Base-by-base conservation (phyloP, 441 rosid genomes). In the Arabidopsis hybrid region DNA sequence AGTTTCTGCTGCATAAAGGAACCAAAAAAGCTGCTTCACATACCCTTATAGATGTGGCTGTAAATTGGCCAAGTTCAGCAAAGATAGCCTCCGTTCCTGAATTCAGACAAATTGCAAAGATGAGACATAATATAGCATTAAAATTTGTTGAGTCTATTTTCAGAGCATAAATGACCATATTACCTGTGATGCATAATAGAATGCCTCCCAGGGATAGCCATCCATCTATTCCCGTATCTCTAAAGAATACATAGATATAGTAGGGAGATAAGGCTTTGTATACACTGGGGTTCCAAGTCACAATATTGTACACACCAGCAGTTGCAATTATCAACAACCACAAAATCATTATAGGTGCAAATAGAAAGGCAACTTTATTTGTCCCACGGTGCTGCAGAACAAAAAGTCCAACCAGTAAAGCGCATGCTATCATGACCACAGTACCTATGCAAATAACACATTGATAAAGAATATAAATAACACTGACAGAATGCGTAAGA, bases 361-460 rank as follows among this genome's bases (percentile, higher is more conserved):
- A 92, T 56, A 85, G 39, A 77, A 90, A 88, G 59, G 90, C 89
- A 66, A 86, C 86, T 82, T 78, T 83, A 78, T 89, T 83, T 36
- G 90, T 89, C 68, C 99, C 97, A 43, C 80, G 86, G 80, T 95
- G 87, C 83, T 92, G 99, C 86, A 91, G 73, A 83, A 95, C 91
- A 67, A 95, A 95, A 73, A 91, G 94, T 65, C 98, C 93, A 74
- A 91, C 85, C 85, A 95, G 79, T 74, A 89, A 73, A 61, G 83
- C 73, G 64, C 92, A 83, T 55, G 93, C 87, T 76, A 89, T 78
- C 82, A 80, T 65, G 67, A 89, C 85, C 85, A 89, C 85, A 80
- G 86, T 76, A 79, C 97, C 99, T 95, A 85, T 10, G 57, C 11
- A 67, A 63, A 43, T 17, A 67, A 55, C 26, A 72, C 3, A 72